phyloP scores from a whole-genome alignment of 345 rosid species.

The Pistacia integerrima region DNA sequence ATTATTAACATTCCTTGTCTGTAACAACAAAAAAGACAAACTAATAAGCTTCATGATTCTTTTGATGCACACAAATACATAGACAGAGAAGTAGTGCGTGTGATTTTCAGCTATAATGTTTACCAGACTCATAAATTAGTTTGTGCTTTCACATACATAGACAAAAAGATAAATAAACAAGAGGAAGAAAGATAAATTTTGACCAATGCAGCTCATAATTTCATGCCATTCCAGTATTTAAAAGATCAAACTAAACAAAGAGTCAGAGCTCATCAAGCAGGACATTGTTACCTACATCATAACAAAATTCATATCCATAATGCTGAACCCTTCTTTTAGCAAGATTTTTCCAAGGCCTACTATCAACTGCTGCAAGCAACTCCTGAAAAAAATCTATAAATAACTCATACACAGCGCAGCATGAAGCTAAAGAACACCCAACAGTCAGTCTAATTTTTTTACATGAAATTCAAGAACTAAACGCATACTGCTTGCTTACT shows the following conservation, averaged over 20 bases:
- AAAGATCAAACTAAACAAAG: neutral
- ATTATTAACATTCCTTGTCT: slow-evolving; percentile 86
- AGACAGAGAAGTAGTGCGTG: neutral
- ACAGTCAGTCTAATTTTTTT: neutral
- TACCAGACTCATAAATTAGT: neutral
- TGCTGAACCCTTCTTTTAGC: slow-evolving; percentile 93
- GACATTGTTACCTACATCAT: slow-evolving; percentile 45
- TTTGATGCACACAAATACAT: neutral
- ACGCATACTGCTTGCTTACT: neutral
- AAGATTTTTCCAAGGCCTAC: slow-evolving; percentile 70
- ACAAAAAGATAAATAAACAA: too few relatives aligned
- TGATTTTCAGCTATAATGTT: neutral
- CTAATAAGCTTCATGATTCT: slow-evolving; percentile 6
- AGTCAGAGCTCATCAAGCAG: slow-evolving; percentile 5
- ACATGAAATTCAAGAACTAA: neutral
- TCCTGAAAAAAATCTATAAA: slow-evolving; percentile 39
- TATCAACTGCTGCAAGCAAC: slow-evolving; percentile 82
- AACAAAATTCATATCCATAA: slow-evolving; percentile 91
- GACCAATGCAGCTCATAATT: neutral
- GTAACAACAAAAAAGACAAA: slow-evolving; percentile 10
- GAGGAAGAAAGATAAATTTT: too few relatives aligned
- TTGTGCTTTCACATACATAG: too few relatives aligned
- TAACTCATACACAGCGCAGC: neutral
- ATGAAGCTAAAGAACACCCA: neutral
- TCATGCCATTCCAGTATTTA: neutral